Base-by-base conservation (phyloP, 2,329 filamentous ascomycete genomes). In the Coniochaeta pulveracea region DNA sequence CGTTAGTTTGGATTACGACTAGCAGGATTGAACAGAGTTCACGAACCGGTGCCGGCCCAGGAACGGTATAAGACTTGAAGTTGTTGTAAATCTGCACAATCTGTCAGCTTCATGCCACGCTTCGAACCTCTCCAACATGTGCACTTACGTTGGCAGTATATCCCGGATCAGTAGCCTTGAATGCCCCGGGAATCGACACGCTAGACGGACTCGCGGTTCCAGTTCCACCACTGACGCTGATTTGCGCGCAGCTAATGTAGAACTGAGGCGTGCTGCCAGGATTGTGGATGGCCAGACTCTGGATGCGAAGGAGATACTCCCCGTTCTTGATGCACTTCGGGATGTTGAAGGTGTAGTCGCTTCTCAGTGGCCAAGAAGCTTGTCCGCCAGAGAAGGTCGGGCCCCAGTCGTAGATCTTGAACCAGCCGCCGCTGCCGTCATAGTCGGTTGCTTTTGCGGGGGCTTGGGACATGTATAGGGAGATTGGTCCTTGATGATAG, bases 211-310 rank as follows among this genome's bases (percentile, higher is more conserved):
- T 48, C 32, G 43, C 44, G 36, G 45, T 52, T 19, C 51, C 49
- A 22, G 18, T 22, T 25, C 60, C 60, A 19, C 61, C 61, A 1
- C 52, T 51, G n/a, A 67, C 56, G 26, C 54, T 58, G 40, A 66
- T 47, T 40, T 67, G 63, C 1, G 58, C 63, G 42, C 64, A 69
- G 34, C 54, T 57, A 31, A 58, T 49, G 41, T 68, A 66, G 44
- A 72, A 63, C 47, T 66, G 41, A 57, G 61, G 60, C 34, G 57
- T 59, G 11, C 54, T 52, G 4, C 60, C 58, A 2, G 59, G 60
- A 38, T 67, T 64, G 58, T 80, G 75, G 33, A 80, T 69, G 16
- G 68, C 75, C 33, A 80, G 64, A 34, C 70, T 61, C 36, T 76
- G 71, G 47, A 74, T 67, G 24, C 72, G 60, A 19, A 76, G 57